Evolutionary conservation across 2,329 filamentous ascomycete genomes (phyloP).

Genomic region (Fusarium vanettenii): DNA sequence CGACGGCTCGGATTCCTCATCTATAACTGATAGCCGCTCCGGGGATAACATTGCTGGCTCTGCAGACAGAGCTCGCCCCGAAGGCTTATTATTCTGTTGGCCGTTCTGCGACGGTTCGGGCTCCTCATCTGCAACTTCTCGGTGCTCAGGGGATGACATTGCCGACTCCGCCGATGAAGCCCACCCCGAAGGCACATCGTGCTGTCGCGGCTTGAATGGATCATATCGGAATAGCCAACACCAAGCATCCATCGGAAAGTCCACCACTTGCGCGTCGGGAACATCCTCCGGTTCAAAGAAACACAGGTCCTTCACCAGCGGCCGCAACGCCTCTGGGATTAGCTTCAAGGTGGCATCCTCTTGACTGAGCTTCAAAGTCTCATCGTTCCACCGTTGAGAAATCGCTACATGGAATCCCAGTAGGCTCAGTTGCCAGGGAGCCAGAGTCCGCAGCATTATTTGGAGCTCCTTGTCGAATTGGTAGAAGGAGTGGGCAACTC

Average conservation of each 20-base stretch:
- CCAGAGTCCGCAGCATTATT: accelerated
- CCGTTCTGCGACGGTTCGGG: no score
- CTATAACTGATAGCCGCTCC: no score
- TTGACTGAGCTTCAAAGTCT: neutral
- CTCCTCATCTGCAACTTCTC: neutral
- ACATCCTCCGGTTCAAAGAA: neutral
- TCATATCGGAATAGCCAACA: neutral
- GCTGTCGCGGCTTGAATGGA: neutral
- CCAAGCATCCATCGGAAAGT: neutral
- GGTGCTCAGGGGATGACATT: neutral
- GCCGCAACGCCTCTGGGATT: neutral
- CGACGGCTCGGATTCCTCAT: no score
- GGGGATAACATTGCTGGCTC: no score
- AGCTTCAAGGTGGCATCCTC: neutral
- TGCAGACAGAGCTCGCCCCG: no score
- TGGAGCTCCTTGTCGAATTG: neutral
- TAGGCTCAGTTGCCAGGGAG: neutral
- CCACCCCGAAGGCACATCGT: neutral
- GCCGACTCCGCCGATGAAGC: neutral
- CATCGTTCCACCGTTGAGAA: neutral
- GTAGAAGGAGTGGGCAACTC: neutral
- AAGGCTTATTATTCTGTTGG: no score
- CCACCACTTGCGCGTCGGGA: neutral
- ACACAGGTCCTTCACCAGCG: neutral
- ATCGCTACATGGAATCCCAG: neutral